These are phyloP conservation scores for Coniochaeta sp. DNA, from an alignment of 2,329 filamentous ascomycete species.

Conservation along the genomic window DNA sequence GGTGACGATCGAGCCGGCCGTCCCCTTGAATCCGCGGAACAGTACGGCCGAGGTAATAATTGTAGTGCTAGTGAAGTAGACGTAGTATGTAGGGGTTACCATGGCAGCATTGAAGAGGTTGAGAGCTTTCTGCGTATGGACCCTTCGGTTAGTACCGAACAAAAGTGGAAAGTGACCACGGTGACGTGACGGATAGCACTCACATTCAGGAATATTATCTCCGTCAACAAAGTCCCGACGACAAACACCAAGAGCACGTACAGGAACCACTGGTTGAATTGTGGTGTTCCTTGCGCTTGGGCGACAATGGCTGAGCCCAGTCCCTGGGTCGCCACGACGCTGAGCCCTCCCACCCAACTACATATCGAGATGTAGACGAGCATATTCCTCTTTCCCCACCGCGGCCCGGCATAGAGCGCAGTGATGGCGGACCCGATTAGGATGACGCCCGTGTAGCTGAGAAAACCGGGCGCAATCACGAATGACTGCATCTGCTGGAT, in stretches of 20 bases:
- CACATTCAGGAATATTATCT: slow-evolving; percentile 94
- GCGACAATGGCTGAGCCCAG: slow-evolving; percentile 86
- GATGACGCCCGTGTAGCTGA: slow-evolving; percentile 77
- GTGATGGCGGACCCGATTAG: slow-evolving; percentile 65
- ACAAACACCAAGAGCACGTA: slow-evolving; percentile 92
- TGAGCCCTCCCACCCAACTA: slow-evolving; percentile 87
- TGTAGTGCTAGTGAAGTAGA: slow-evolving; percentile 93
- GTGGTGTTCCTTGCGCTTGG: slow-evolving; percentile 69
- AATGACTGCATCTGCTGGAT: slow-evolving; percentile 91
- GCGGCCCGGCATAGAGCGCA: slow-evolving; percentile 74
- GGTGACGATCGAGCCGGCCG: slow-evolving; percentile 70
- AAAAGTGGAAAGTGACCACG: background rate
- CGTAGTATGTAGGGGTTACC: slow-evolving; percentile 97
- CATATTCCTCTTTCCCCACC: slow-evolving; percentile 96
- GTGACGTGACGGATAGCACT: slow-evolving; percentile 31
- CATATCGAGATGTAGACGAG: slow-evolving; percentile 95
- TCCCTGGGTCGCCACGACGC: slow-evolving; percentile 91
- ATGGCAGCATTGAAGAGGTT: slow-evolving; percentile 96
- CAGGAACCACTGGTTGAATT: slow-evolving; percentile 97
- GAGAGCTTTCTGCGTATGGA: slow-evolving; percentile 78
- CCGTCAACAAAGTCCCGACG: slow-evolving; percentile 77
- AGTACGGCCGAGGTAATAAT: slow-evolving; percentile 90
- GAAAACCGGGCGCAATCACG: slow-evolving; percentile 79
- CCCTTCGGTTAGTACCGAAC: slow-evolving; percentile 10
- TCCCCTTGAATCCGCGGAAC: slow-evolving; percentile 91